A percentile compares a stretch with the other conserved stretches of the same genome.
phyloP scores from a whole-genome alignment of 768 basidiomycete genomes.

The Boletus eberwhitei region DNA sequence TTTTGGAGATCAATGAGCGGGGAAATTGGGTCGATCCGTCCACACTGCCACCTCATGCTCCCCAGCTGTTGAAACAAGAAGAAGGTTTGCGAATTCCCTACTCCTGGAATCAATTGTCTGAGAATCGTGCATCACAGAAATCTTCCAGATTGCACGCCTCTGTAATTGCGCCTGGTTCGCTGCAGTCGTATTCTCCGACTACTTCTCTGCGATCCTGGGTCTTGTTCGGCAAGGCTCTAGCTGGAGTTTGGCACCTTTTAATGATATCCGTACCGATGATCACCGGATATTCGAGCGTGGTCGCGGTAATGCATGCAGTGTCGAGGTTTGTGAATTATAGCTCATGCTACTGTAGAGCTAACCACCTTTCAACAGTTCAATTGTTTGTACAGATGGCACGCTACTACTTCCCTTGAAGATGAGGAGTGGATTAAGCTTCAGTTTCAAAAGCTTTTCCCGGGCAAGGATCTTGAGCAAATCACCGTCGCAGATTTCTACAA shows the following conservation, averaged over 20 bases:
- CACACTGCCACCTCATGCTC: slow-evolving; percentile 32
- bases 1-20: slow-evolving; percentile 80
- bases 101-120: not conserved
- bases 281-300: slow-evolving; percentile 74
- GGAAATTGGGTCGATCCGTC: slow-evolving; percentile 57
- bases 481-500: slow-evolving; percentile 49
- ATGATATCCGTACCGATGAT: slow-evolving; percentile 61
- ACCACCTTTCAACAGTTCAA: slow-evolving; percentile 57
- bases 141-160: slow-evolving; percentile 81
- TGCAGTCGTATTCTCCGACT: slow-evolving; percentile 75
- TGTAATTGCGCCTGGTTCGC: slow-evolving; percentile 83
- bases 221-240: slow-evolving; percentile 68
- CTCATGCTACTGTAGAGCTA: not conserved
- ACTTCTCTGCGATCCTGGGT: slow-evolving; percentile 79
- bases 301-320: slow-evolving; percentile 76
- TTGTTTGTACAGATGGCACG: slow-evolving; percentile 82
- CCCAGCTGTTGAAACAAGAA: slow-evolving; percentile 50
- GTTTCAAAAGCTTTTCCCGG: slow-evolving; percentile 52
- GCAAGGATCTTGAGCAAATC: slow-evolving; percentile 46
- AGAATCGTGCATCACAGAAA: slow-evolving; percentile 40
- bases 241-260: slow-evolving; percentile 78
- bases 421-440: slow-evolving; percentile 62
- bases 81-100: slow-evolving; percentile 34
- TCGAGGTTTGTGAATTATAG: slow-evolving; percentile 51
- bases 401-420: slow-evolving; percentile 69